Evolutionary conservation across 768 basidiomycete species (phyloP).

Genomic region (Russula sp.): DNA sequence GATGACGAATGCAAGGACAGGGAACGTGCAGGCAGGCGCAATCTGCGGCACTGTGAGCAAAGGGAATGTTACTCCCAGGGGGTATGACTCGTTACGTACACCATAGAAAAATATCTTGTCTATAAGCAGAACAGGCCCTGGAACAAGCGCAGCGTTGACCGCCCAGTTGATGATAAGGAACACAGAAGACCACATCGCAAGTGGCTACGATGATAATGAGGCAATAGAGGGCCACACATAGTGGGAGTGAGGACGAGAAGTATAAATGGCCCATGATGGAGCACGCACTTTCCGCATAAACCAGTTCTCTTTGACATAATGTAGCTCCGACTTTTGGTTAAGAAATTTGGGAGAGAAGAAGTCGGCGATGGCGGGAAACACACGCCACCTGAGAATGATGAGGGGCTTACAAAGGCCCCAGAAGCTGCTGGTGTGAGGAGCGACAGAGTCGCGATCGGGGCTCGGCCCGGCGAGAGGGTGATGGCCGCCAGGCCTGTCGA

Average conservation of each 20-base stretch:
- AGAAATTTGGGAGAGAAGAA: constrained; percentile 58
- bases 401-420: constrained; percentile 31
- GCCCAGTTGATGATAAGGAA: constrained; percentile 14
- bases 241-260: constrained; percentile 38
- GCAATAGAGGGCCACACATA: no score
- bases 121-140: constrained; percentile 25
- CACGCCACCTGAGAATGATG: constrained; percentile 46
- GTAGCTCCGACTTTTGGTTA: constrained; percentile 47
- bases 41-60: constrained; percentile 30
- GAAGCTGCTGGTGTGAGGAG: constrained; percentile 30
- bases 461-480: constrained; percentile 29
- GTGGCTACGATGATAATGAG: not conserved
- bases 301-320: constrained; percentile 62
- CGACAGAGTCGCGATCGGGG: constrained; percentile 33
- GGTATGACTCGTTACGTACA: constrained; percentile 28
- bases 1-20: constrained; percentile 55
- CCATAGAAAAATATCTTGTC: constrained; percentile 61
- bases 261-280: not conserved
- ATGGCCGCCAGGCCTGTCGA: constrained; percentile 46
- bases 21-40: constrained; percentile 53
- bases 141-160: constrained; percentile 1
- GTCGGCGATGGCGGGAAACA: constrained; percentile 46
- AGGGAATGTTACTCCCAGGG: constrained; percentile 8
- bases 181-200: constrained; percentile 14
- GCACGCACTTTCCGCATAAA: constrained; percentile 48